Evolutionary conservation across 208 protist genomes (phyloP).

Genomic region (Acanthamoeba sp.): DNA sequence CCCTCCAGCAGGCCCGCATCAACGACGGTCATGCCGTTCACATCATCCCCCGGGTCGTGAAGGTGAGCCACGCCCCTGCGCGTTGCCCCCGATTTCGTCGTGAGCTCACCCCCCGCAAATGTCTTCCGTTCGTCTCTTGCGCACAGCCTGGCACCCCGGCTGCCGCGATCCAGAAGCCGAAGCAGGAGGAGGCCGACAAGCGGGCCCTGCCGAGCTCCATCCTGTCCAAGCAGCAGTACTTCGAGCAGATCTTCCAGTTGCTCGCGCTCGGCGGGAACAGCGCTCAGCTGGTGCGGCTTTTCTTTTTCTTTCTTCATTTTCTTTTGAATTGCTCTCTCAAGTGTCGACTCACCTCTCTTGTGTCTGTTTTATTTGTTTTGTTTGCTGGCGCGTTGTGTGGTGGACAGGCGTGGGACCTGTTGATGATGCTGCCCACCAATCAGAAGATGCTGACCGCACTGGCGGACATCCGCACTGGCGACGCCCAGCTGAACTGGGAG

Average conservation of each 20-base stretch:
- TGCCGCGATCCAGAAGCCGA: neutral
- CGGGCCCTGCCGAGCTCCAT: slow-evolving; percentile 45
- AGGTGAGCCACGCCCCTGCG: no score
- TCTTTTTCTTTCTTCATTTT: neutral
- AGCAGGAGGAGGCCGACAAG: slow-evolving; percentile 44
- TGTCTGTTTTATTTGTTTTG: neutral
- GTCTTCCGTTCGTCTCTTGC: no score
- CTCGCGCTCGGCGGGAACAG: slow-evolving; percentile 33
- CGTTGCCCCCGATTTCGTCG: no score
- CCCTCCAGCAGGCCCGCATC: slow-evolving; percentile 42
- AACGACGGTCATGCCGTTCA: slow-evolving; percentile 24
- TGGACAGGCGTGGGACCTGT: slow-evolving; percentile 78
- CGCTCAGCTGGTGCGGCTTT: neutral
- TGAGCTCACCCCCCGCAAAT: no score
- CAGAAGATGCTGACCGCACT: slow-evolving; percentile 75
- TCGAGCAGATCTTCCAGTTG: slow-evolving; percentile 69
- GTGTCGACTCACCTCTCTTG: neutral
- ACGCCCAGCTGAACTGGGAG: slow-evolving; percentile 64
- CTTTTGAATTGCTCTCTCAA: neutral
- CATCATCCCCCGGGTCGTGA: neutral
- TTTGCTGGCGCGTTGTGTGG: neutral
- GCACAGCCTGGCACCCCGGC: neutral
- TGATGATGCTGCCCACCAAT: slow-evolving; percentile 84
- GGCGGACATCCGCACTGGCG: neutral
- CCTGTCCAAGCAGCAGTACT: slow-evolving; percentile 73